Evolutionary conservation across 2,329 filamentous ascomycete genomes (phyloP), one percentile per base, ranked within the genome.

Genomic region (Alternaria arborescens): DNA sequence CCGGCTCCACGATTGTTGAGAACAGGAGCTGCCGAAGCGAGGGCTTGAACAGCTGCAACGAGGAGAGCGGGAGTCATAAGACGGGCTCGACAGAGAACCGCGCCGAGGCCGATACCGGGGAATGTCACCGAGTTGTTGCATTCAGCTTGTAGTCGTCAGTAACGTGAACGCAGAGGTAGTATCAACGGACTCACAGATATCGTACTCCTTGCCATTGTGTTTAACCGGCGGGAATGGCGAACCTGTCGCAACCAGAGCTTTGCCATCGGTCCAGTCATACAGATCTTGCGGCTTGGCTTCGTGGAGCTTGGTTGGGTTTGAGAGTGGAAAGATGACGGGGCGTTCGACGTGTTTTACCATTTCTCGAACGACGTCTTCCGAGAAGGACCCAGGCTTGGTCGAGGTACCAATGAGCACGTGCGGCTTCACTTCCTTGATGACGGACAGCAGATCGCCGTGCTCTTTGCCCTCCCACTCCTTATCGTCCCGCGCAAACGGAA

Each of bases 81-180:
- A 12, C 81, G 84, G 3, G 90, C 84, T 14, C 91, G 88, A 26
- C 85, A 89, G 1, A 97, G 85, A 0, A 97, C 86, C 8, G 87
- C 87, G 11, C 92, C 93, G 1, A 97, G 88, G 0, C 92, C 93
- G 60, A 97, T 94, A 0, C 92, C 92, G 0, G 93, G 93, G 77
- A 96, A 97, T 16, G 90, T 90, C 34, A 91, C 91, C 1, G 88
- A 91, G 79, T 97, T 97, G 80, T 97, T 97, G 80, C 93, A 97
- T 78, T 97, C 93, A 24, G 92, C 92, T 72, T 85, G 11, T 22
- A 5, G 16, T 14, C n/a, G 44, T 69, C 42, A 72, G 61, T 24
- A 41, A n/a, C 6, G 34, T 40, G 18, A n/a, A 12, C 5, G 30
- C 16, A 40, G 10, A 16, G 41, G 7, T 22, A 8, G 3, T 46